Evolutionary conservation across 1,139 yeast genomes (phyloP), one percentile per base, ranked within the genome.

Genomic region (Candida sojae): DNA sequence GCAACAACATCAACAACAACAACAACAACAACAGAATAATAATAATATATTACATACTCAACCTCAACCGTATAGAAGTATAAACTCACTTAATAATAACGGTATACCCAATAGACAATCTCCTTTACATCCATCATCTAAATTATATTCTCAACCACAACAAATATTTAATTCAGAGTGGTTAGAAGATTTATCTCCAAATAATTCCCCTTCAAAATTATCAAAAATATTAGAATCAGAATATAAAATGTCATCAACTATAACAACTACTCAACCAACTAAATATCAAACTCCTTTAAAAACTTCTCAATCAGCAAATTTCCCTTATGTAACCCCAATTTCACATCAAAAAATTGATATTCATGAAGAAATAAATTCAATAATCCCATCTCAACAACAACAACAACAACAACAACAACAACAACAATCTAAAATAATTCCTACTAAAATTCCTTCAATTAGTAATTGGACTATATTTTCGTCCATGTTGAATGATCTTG

Each of bases 401-500:
- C 23, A 6, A 2, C 21, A 17, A 17, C 21, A 17, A 17, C 21
- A 17, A 3, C 21, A 17, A 3, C 21, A 17, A 3, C 21, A 17
- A 3, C 21, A 17, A 3, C 21, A 17, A 17, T n/a, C n/a, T n/a
- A 17, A 17, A 5, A 6, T 25, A 23, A 12, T 39, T 3, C 42
- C 45, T 2, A 37, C 36, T 13, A 36, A 30, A 8, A 25, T 38
- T 10, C 50, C 53, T 12, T 29, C 23, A 6, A 48, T 52, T 8
- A 51, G 48, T 25, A 45, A 48, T 40, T 54, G 59, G 62, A 84
- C 80, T 44, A 67, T 84, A 4, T 68, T 83, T 48, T 76, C 83
- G 67, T 68, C 70, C 35, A 67, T 81, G 67, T 64, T 84, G 49
- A 79, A 77, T 51, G 76, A 77, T 48, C 64, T 85, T 28, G 75